phyloP scores from a whole-genome alignment of 2,329 filamentous ascomycete species.

The Chaetomium olivaceum region DNA sequence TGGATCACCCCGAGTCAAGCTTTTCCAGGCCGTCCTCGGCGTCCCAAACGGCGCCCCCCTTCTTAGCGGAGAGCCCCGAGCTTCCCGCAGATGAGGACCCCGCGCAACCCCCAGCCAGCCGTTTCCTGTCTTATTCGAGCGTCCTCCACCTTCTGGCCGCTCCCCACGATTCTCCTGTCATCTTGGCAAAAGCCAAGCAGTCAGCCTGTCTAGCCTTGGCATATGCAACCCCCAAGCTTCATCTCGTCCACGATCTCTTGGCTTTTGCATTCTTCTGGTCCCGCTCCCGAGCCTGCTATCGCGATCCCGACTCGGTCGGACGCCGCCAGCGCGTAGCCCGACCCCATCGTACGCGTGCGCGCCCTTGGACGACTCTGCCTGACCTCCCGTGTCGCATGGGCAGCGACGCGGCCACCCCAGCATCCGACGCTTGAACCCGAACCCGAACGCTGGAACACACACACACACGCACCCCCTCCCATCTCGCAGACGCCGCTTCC shows the following conservation, averaged over 20 bases:
- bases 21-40: conserved; percentile 23
- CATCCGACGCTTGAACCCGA: conserved; percentile 5
- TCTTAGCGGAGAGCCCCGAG: conserved; percentile 11
- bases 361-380: neutral
- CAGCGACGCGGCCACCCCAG: conserved; percentile 18
- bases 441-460: neutral
- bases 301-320: conserved; percentile 22
- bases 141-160: conserved; percentile 9
- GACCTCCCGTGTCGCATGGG: conserved; percentile 16
- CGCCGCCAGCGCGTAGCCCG: conserved; percentile 17
- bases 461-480: neutral
- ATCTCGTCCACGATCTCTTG: conserved; percentile 33
- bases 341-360: neutral
- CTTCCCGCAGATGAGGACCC: conserved; percentile 10
- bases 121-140: conserved; percentile 18
- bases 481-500: conserved; percentile 13
- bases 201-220: conserved; percentile 36
- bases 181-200: conserved; percentile 35
- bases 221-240: conserved; percentile 36
- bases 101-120: conserved; percentile 1
- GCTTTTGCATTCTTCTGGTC: conserved; percentile 20
- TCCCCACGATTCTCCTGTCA: conserved; percentile 28
- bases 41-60: neutral
- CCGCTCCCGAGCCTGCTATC: conserved; percentile 14
- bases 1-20: conserved; percentile 25